Evolutionary conservation across 2,329 filamentous ascomycete genomes (phyloP), one percentile per base, ranked within the genome.

Genomic region (Aspergillus fumigatiaffinis): DNA sequence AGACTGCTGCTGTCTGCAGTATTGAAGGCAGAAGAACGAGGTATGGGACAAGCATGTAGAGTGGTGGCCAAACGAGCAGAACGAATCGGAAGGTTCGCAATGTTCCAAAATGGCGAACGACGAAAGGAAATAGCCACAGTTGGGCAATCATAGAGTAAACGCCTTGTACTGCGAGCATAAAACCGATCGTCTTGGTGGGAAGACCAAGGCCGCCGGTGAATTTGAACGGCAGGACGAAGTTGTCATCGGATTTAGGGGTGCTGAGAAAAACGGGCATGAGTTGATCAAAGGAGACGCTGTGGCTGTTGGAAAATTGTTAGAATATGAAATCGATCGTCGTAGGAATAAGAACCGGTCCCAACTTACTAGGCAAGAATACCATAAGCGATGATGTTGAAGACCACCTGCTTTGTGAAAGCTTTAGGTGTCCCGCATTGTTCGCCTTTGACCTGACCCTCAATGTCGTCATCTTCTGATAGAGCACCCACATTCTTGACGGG

Each of bases 261-360:
- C 90, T 93, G 69, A 99, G 85, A 65, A 99, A 91, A 1, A 97
- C 90, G 0, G 94, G 93, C 66, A 97, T 87, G 51, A 97, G 83
- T 69, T 96, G 90, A 75, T 99, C 94, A 66, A 96, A 94, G 0
- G 92, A 95, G 76, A 99, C 97, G 12, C 93, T 97, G 77, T 97
- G 93, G 78, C 92, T 96, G 68, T 44, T 60, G 32, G 6, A 23
- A 12, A 48, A 50, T 68, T 71, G 68, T 67, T 52, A 64, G 64
- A 58, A 80, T 65, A 92, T 89, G 50, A n/a, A 53, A 58, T 47
- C 41, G 53, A 54, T 38, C 32, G 32, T 38, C 32, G 14, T 38
- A 59, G 55, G 50, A 49, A 25, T 29, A 48, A 42, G 48, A 4
- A 6, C 1, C 4, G 29, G 54, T 35, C 28, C 25, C 32, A 55